Evolutionary conservation across 495 filamentous ascomycete species (phyloP), one percentile per base, ranked within the genome.

Genomic region (Daldinia caldariorum): DNA sequence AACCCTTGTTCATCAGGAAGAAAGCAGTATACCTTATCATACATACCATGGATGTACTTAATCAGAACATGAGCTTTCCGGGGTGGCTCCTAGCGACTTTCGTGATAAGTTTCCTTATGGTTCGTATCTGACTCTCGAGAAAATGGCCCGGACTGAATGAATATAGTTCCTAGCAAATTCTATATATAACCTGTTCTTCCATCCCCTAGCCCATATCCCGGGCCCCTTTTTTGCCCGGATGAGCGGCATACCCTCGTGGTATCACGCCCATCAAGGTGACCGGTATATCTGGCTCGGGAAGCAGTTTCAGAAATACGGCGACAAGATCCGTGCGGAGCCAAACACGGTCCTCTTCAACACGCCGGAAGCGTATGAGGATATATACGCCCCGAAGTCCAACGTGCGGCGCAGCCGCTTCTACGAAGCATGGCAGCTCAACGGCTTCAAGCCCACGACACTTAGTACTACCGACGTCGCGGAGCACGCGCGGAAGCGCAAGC

Each of bases 311-410:
- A 69, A 66, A 5, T 77, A 78, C 34, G 77, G 77, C 12, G 58
- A 72, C 32, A 70, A 66, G 34, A 50, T 80, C 58, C 78, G 78
- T 29, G 45, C 59, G 12, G 71, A 63, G 9, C 77, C 80, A 7
- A 77, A 71, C 26, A 39, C 16, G 1, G 60, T 82, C 13, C 38
- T 79, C 0, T 76, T 82, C 67, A 56, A 70, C 43, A 57, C 50
- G 14, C 65, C 75, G 3, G 37, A 60, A n/a, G 79, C 69, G 0
- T 58, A 77, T 22, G 39, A 43, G 2, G 68, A 57, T 6, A 80
- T 79, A 31, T 80, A 80, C 58, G 54, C 69, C 31, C 56, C 12
- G 12, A 78, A 75, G 29, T 63, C 78, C 0, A 81, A 81, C 31
- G 73, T 75, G 7, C 58, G 58, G 16, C 66, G 73, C 22, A 66